Evolutionary conservation across 2,329 filamentous ascomycete genomes (phyloP).

Genomic region (Phoma herbarum): DNA sequence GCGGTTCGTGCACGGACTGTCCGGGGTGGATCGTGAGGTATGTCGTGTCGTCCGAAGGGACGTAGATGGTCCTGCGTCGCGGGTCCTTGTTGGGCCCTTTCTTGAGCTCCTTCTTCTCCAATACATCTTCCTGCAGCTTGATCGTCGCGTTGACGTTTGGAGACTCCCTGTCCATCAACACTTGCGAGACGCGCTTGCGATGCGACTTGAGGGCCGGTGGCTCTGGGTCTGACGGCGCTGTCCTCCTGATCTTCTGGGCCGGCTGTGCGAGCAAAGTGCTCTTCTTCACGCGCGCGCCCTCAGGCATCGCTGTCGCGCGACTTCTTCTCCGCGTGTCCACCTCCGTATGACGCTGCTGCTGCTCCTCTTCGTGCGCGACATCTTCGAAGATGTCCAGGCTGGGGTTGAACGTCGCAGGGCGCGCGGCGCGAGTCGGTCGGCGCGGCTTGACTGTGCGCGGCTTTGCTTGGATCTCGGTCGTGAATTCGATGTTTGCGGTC

Average conservation of each 20-base stretch:
- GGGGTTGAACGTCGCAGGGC: constrained; percentile 44
- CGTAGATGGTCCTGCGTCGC: constrained; percentile 60
- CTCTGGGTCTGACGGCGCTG: constrained; percentile 35
- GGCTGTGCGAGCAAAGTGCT: constrained; percentile 49
- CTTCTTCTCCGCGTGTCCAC: constrained; percentile 38
- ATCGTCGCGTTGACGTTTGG: constrained; percentile 41
- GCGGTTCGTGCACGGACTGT: constrained; percentile 41
- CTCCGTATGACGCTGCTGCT: constrained; percentile 28
- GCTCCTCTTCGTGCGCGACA: constrained; percentile 48
- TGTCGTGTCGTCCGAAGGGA: constrained; percentile 61
- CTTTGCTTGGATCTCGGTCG: constrained; percentile 45
- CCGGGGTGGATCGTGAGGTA: constrained; percentile 62
- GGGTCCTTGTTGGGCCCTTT: constrained; percentile 52
- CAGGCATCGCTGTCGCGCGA: constrained; percentile 39
- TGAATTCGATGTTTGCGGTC: constrained; percentile 51
- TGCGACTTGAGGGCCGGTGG: constrained; percentile 36
- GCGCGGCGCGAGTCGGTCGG: constrained; percentile 42
- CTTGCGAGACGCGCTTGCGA: constrained; percentile 49
- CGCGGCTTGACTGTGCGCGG: constrained; percentile 46
- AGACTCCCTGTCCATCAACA: constrained; percentile 38
- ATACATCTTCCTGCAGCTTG: constrained; percentile 40
- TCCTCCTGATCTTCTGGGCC: constrained; percentile 46
- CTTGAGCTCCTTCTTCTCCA: constrained; percentile 45
- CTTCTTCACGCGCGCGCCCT: constrained; percentile 34
- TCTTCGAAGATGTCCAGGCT: constrained; percentile 51